Evolutionary conservation across 345 rosid species (phyloP).

Genomic region (Raphanus sativus): DNA sequence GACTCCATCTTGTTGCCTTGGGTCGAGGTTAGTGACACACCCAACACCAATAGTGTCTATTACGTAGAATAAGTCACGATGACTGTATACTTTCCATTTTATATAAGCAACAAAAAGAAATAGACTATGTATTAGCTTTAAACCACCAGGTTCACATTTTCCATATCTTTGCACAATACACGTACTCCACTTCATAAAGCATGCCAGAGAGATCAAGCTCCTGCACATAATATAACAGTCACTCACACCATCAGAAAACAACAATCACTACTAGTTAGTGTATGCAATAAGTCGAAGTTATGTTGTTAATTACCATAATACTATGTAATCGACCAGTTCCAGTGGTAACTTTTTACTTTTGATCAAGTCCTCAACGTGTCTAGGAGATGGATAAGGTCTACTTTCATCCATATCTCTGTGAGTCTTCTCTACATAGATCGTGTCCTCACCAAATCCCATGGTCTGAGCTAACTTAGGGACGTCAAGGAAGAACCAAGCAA

Average conservation of each 20-base stretch:
- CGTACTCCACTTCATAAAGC: too few species aligned
- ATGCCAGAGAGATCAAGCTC: too few species aligned
- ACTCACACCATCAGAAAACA: neutral
- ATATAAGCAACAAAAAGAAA: neutral
- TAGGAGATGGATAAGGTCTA: slow-evolving; percentile 70
- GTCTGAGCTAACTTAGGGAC: slow-evolving; percentile 61
- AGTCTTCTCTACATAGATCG: slow-evolving; percentile 61
- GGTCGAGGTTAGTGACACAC: neutral
- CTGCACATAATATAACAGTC: too few species aligned
- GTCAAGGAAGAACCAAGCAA: slow-evolving; percentile 76
- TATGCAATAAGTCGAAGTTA: neutral
- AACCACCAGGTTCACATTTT: too few species aligned
- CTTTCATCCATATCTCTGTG: slow-evolving; percentile 58
- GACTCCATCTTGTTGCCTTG: neutral
- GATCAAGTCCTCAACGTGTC: slow-evolving; percentile 45
- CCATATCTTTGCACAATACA: too few species aligned
- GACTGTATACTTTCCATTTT: neutral
- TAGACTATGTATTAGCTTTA: too few species aligned
- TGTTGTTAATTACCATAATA: neutral
- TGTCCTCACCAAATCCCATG: slow-evolving; percentile 58
- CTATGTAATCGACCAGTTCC: neutral
- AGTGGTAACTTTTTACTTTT: neutral
- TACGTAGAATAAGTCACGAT: neutral
- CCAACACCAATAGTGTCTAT: neutral
- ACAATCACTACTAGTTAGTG: neutral